phyloP scores from a whole-genome alignment of 257 asterid genomes.

The Anisodus acutangulus region DNA sequence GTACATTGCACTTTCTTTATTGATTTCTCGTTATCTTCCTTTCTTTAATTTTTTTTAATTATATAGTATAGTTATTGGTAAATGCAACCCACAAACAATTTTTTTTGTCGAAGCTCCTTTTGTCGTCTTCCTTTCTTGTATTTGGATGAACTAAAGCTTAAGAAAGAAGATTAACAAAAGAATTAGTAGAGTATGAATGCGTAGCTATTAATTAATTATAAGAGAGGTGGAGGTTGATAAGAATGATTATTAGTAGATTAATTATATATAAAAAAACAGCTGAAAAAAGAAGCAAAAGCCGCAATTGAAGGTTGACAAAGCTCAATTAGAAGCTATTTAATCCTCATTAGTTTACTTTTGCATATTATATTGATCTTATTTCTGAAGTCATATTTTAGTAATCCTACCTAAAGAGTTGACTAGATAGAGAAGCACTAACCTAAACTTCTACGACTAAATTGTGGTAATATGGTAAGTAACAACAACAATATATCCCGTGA shows the following conservation, averaged over 20 bases:
- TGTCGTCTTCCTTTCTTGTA: conserved; percentile 14
- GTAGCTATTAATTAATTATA: background rate
- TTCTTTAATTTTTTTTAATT: background rate
- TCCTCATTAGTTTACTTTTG: background rate
- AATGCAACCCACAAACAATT: background rate
- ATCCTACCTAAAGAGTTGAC: background rate
- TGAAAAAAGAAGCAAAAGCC: background rate
- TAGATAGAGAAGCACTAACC: background rate
- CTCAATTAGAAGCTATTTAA: conserved; percentile 13
- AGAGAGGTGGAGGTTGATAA: background rate
- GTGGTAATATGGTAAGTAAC: too few relatives aligned
- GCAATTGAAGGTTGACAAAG: background rate
- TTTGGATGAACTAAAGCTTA: background rate
- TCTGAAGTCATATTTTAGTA: background rate
- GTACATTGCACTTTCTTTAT: background rate
- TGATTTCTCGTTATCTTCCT: background rate
- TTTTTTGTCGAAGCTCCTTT: background rate
- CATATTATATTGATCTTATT: background rate
- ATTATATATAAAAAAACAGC: background rate
- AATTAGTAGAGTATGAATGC: background rate
- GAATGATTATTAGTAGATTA: background rate
- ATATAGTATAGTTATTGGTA: background rate
- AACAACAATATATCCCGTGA: too few relatives aligned
- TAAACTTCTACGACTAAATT: too few relatives aligned
- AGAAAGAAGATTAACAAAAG: background rate